Evolutionary conservation across 2,329 filamentous ascomycete species (phyloP).

Genomic region (Fusarium illudens): DNA sequence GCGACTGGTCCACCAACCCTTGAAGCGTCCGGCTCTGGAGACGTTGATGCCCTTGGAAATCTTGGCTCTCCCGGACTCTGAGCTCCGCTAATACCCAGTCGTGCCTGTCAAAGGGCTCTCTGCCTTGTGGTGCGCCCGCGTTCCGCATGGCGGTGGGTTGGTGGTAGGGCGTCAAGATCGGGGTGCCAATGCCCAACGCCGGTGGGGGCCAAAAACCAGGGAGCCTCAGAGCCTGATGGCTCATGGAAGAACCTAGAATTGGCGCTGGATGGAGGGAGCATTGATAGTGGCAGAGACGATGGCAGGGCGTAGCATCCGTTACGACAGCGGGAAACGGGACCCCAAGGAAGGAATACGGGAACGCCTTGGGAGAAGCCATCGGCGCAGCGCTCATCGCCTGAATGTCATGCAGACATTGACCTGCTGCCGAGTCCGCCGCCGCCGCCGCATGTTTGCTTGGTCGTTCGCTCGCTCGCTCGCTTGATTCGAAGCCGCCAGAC

Average conservation of each 20-base stretch:
- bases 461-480: slow-evolving; percentile 3
- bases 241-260: slow-evolving; percentile 35
- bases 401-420: slow-evolving; percentile 39
- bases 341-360: slow-evolving; percentile 15
- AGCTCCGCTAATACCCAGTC: slow-evolving; percentile 22
- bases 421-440: slow-evolving; percentile 22
- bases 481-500: slow-evolving; percentile 30
- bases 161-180: slow-evolving; percentile 32
- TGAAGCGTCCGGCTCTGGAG: slow-evolving; percentile 18
- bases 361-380: slow-evolving; percentile 6
- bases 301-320: slow-evolving; percentile 16
- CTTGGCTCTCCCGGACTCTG: slow-evolving; percentile 27
- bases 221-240: slow-evolving; percentile 25
- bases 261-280: slow-evolving; percentile 18
- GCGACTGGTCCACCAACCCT: slow-evolving; percentile 24
- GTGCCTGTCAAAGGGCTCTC: slow-evolving; percentile 25
- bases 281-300: slow-evolving; percentile 7
- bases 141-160: slow-evolving; percentile 13
- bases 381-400: slow-evolving; percentile 20
- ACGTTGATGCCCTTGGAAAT: slow-evolving; percentile 20
- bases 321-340: slow-evolving; percentile 1
- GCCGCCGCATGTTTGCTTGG: slow-evolving; percentile 27
- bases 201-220: slow-evolving; percentile 31
- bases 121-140: slow-evolving; percentile 8
- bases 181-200: slow-evolving; percentile 33